A percentile compares a stretch with the other conserved stretches of the same genome.
These are phyloP conservation scores for Agrocybe praecox DNA, from an alignment of 768 basidiomycete genomes.

Conservation along the genomic window DNA sequence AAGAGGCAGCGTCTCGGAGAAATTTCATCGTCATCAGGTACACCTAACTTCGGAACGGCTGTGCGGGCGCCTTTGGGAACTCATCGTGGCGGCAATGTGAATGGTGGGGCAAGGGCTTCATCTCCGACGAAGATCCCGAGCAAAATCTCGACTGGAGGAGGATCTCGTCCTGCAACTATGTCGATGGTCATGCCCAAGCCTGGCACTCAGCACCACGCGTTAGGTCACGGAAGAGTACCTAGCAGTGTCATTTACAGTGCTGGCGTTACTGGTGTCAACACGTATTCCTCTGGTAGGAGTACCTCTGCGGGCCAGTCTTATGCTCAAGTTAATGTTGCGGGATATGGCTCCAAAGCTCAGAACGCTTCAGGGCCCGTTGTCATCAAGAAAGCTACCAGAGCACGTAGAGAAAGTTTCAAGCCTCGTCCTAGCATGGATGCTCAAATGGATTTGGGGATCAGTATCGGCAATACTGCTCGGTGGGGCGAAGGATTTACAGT, in stretches of 20 bases:
- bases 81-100: constrained; percentile 38
- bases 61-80: constrained; percentile 42
- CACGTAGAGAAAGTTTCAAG: constrained; percentile 78
- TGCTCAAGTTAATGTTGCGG: constrained; percentile 26
- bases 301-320: constrained; percentile 21
- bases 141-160: constrained; percentile 31
- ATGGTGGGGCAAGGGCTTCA: constrained; percentile 27
- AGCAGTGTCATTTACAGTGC: constrained; percentile 30
- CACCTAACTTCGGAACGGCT: constrained; percentile 15
- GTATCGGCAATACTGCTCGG: constrained; percentile 28
- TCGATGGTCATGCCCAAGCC: constrained; percentile 54
- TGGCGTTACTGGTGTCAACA: constrained; percentile 19
- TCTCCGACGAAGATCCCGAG: constrained; percentile 57
- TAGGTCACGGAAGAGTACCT: constrained; percentile 58
- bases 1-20: constrained; percentile 66
- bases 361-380: constrained; percentile 25
- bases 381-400: constrained; percentile 52
- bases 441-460: constrained; percentile 24
- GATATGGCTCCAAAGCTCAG: constrained; percentile 19
- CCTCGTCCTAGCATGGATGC: constrained; percentile 76
- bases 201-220: constrained; percentile 52
- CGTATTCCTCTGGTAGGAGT: constrained; percentile 19
- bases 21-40: constrained; percentile 12
- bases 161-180: constrained; percentile 37
- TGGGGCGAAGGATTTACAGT: constrained; percentile 40